Base-by-base conservation (phyloP, 768 basidiomycete genomes). In the Xerocomus spinulosus region DNA sequence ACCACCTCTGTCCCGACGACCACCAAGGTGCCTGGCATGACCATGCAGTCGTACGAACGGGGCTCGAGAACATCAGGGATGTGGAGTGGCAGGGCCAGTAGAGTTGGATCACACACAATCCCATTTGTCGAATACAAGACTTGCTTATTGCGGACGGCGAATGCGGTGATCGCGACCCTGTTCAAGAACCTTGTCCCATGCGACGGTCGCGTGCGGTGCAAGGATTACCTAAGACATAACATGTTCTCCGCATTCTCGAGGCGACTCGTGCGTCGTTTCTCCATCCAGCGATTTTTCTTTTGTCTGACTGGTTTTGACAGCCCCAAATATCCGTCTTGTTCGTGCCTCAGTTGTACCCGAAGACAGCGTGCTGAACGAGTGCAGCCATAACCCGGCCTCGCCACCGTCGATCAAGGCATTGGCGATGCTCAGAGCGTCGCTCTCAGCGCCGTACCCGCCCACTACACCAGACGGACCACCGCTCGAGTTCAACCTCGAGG, bases 261-360 rank as follows among this genome's bases (percentile, higher is more conserved):
- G 28, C 59, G 65, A 10, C 34, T 69, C 54, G 69, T 72, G 34
- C 32, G 69, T 56, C 20, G 36, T 42, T 46, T 8, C 49, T 30
- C 35, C 43, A 40, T 49, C 39, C 23, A 38, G 37, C 38, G 30
- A 10, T 43, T 9, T 32, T 39, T 13, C 44, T 28, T 28, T 28
- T 12, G 10, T 28, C 10, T 28, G 6, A 28, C 10, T 28, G 5
- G 6, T 6, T 28, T 28, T 28, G 6, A 10, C 10, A 73, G 72
- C 82, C 81, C 7, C 76, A 84, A 58, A 72, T 85, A 24, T 83
- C 83, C 6, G 83, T 85, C 25, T 85, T 84, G 83, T 84, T 56
- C 55, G 78, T 67, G 20, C 3, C 26, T 14, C 9, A 10, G 7
- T 26, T 24, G 29, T 50, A 51, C 4, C 45, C 57, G 34, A 39